Evolutionary conservation across 2,329 filamentous ascomycete species (phyloP), one percentile per base, ranked within the genome.

Genomic region (Talaromyces piceae): DNA sequence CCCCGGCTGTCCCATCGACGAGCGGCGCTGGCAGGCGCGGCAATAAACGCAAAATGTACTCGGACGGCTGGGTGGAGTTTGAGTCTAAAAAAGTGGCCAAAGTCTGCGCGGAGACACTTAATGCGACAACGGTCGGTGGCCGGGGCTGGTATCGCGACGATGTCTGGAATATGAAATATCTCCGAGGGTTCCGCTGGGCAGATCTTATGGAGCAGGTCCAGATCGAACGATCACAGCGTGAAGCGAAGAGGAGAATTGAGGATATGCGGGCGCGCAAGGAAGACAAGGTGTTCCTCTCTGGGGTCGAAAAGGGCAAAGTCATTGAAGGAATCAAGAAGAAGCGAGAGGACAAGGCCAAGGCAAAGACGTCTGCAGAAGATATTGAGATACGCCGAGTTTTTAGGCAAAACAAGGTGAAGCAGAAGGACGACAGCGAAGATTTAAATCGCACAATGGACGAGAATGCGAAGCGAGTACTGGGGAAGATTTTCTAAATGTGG

Each of bases 11-110:
- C 9, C 61, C 61, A 2, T 51, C 57, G 12, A 45, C 58, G 18
- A 59, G 59, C 20, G 57, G 45, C 49, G 55, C 9, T 52, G 57
- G 12, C 30, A 58, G 57, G 30, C 58, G 61, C n/a, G 66, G 63
- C 41, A 72, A 71, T 53, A 72, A 70, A 55, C 64, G 71, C 20
- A 69, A 73, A 50, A 66, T 64, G 3, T 75, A 73, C 56, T 62
- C 67, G 3, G 73, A 75, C 55, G 73, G 73, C 4, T 75, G 73
- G 73, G 65, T 75, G 11, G 72, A 74, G 48, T 73, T 75, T 50
- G 65, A 60, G n/a, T 71, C 69, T 25, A 74, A 73, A 54, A 69
- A 67, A 54, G 68, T 63, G 6, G 73, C 73, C 0, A 73, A 73
- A 58, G 61, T 71, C 20, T 72, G 69, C 50, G 71, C 71, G 3